Evolutionary conservation across 345 rosid species (phyloP).

Genomic region (Microcos paniculata): DNA sequence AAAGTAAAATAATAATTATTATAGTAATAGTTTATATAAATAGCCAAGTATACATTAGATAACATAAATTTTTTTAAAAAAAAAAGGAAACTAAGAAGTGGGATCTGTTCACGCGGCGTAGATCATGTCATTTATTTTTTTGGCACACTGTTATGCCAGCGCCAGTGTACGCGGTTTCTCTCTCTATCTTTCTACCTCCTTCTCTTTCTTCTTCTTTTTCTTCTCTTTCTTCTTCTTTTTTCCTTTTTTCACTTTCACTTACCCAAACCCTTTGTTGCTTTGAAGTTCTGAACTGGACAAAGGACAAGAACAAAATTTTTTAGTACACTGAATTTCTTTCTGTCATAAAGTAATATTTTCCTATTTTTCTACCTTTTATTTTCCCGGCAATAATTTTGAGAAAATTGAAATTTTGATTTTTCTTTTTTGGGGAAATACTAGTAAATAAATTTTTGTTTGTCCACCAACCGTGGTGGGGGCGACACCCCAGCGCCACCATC

Average conservation of each 20-base stretch:
- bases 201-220: background rate
- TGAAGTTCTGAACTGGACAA: background rate
- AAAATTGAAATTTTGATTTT: too few relatives aligned
- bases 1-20: background rate
- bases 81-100: background rate
- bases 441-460: background rate
- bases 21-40: too few relatives aligned
- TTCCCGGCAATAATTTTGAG: too few relatives aligned
- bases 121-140: conserved; percentile 15
- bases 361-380: background rate
- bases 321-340: background rate
- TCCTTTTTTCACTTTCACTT: background rate
- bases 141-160: background rate
- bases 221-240: background rate
- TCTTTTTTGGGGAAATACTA: background rate
- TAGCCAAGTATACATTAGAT: too few relatives aligned
- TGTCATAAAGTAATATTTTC: background rate
- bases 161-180: conserved; percentile 14
- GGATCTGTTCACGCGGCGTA: conserved; percentile 37
- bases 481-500: conserved; percentile 21
- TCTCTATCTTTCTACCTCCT: background rate
- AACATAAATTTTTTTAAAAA: too few relatives aligned
- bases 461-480: conserved; percentile 19
- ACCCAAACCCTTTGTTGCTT: background rate
- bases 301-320: background rate